Evolutionary conservation across 2,329 filamentous ascomycete genomes (phyloP), one percentile per base, ranked within the genome.

Genomic region (Diplodia seriata): DNA sequence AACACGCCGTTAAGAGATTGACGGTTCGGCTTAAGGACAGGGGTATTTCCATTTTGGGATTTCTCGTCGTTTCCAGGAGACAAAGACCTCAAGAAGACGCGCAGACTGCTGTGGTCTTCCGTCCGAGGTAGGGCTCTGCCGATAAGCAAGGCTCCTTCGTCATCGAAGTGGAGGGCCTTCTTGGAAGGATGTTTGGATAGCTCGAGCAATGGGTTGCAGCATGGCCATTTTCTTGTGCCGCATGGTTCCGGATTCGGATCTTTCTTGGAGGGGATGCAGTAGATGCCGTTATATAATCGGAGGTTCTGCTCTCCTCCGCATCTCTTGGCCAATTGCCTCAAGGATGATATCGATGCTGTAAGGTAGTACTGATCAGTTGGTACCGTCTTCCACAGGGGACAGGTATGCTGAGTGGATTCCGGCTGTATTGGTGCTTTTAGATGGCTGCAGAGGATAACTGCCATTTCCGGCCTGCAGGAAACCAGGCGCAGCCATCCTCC

Each of bases 381-480:
- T 2, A 63, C 26, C 1, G 1, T 9, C 1, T 15, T 0, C 59
- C 59, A 63, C 0, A 18, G 5, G 1, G n/a, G 59, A 18, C 59
- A 63, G 0, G 1, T 0, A 0, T 0, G 5, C 2, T 51, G 40
- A 18, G 20, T 3, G 9, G 26, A 15, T 8, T 5, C 15, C 0
- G 14, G 26, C 0, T n/a, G 18, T 7, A 50, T 63, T 1, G 59
- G 26, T 0, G 20, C 59, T 4, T 26, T 9, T 4, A 63, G 9
- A 1, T 50, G 18, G 0, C 47, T 51, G 43, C 59, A 63, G 18
- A 63, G n/a, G 4, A 63, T 50, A 0, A 63, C 29, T 0, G 59
- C 40, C 26, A 63, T 51, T 11, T 63, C 43, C 12, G 59, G 59
- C 3, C 29, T 49, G 4, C 4, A 4, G 2, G 43, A 14, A 0